Base-by-base conservation (phyloP, 2,329 filamentous ascomycete species). In the Colletotrichum cuscutae region DNA sequence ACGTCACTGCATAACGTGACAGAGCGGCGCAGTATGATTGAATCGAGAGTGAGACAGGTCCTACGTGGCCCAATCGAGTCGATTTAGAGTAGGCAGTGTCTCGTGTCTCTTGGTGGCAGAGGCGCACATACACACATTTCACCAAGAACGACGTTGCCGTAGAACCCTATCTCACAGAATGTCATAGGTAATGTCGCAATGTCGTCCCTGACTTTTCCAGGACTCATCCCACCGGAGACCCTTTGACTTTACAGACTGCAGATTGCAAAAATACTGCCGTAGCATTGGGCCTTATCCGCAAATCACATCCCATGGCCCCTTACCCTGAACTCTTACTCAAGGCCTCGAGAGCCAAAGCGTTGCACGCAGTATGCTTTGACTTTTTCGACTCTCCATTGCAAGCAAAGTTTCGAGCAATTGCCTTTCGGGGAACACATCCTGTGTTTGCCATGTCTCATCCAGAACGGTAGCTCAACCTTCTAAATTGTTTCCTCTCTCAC, bases 91-190 rank as follows among this genome's bases (percentile, higher is more conserved):
- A 19, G 37, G 3, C 56, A 37, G 56, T 28, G 7, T 28, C 26
- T 28, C 4, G 3, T 28, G 6, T 13, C 26, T 56, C 53, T 6
- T 6, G 30, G 26, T 35, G 57, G 37, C 28, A 42, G 22, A 67
- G 57, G 65, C 37, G 37, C 5, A 3, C 37, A 42, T 2, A 19
- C 13, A 42, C 37, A 42, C 37, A 42, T 15, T 15, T 42, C 37
- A 15, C 37, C 37, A 42, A 15, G 37, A 68, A 68, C 62, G 46
- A 56, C 46, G 65, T 68, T 68, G 65, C 65, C 59, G 15, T 26
- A 15, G 42, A 35, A 54, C 13, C 30, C 22, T 15, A 15, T 35
- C 12, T 46, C 46, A 42, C 13, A 13, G 1, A 42, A 42, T 49
- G 19, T 19, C 15, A 35, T 35, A 5, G 32, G 19, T 4, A 15